phyloP scores from a whole-genome alignment of 768 basidiomycete genomes.

The Boletus reticulatus region DNA sequence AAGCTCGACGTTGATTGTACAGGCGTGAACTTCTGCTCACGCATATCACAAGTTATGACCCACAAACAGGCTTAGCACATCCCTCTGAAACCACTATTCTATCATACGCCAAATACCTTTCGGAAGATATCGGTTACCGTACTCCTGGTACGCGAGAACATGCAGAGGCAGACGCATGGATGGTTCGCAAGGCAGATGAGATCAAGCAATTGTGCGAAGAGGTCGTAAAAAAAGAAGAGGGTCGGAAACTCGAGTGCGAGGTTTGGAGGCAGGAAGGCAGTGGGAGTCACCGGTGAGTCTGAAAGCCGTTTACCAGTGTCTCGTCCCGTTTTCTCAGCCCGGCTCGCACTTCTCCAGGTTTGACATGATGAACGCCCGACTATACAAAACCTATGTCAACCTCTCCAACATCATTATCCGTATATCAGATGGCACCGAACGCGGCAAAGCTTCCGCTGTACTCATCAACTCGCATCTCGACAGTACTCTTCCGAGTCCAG shows the following conservation, averaged over 20 bases:
- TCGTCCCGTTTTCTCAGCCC: neutral
- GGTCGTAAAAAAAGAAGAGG: conserved; percentile 39
- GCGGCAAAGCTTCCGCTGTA: conserved; percentile 76
- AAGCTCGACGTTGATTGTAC: conserved; percentile 17
- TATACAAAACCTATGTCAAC: conserved; percentile 85
- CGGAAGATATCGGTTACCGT: conserved; percentile 86
- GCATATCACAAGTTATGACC: conserved; percentile 35
- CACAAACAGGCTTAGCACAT: conserved; percentile 58
- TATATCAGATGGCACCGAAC: conserved; percentile 71
- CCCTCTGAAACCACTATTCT: conserved; percentile 73
- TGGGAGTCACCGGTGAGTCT: conserved; percentile 78
- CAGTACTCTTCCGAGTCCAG: conserved; percentile 85
- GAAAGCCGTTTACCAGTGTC: neutral
- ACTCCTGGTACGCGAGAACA: conserved; percentile 92
- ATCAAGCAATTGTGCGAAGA: conserved; percentile 63
- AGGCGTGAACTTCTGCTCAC: neutral
- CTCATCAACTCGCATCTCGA: conserved; percentile 90
- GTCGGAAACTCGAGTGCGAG: conserved; percentile 79
- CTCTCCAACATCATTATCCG: conserved; percentile 90
- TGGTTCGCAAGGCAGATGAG: conserved; percentile 62
- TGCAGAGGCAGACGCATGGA: conserved; percentile 80
- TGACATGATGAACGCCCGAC: conserved; percentile 83
- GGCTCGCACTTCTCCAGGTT: conserved; percentile 50
- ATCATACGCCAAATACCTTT: conserved; percentile 59
- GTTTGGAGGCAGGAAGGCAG: conserved; percentile 89